A percentile compares a stretch with the other conserved stretches of the same genome.
Conservation (phyloP, 1,284 basidiomycete species). For the Fomitopsis betulina region DNA sequence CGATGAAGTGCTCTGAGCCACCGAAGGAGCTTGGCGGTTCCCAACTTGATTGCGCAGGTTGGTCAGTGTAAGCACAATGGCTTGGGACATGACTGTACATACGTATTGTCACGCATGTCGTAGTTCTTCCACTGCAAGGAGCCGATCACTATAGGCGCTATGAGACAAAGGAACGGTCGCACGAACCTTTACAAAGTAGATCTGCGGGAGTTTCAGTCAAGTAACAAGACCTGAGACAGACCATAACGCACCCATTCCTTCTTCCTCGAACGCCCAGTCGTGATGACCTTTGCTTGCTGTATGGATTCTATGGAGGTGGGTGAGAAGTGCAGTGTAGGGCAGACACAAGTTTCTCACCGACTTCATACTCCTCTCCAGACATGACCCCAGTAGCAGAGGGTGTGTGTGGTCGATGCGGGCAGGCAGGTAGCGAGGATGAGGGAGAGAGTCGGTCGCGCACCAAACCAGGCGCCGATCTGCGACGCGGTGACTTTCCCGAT, state of each 20-base stretch:
- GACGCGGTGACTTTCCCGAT: neutral
- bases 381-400: neutral
- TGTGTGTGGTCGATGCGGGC: neutral
- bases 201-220: slow-evolving; percentile 31
- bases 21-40: slow-evolving; percentile 61
- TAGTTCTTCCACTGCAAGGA: slow-evolving; percentile 64
- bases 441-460: neutral
- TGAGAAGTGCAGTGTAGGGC: neutral
- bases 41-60: slow-evolving; percentile 42
- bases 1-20: slow-evolving; percentile 53
- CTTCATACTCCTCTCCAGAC: slow-evolving; percentile 51
- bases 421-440: neutral
- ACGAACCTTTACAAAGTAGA: slow-evolving; percentile 59
- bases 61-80: neutral
- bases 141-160: slow-evolving; percentile 7
- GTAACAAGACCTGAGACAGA: neutral
- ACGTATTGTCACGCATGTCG: slow-evolving; percentile 59
- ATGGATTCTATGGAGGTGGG: slow-evolving; percentile 43
- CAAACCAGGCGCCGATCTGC: neutral
- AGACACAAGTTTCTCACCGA: slow-evolving; percentile 42
- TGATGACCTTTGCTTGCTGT: slow-evolving; percentile 37
- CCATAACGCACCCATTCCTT: slow-evolving; percentile 38
- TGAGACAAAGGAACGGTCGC: neutral
- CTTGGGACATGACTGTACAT: slow-evolving; percentile 27
- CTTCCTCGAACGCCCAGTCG: slow-evolving; percentile 31